Evolutionary conservation across 225 moss, liverwort and hornwort species (phyloP).

Genomic region (Rhytidiadelphus loreus): DNA sequence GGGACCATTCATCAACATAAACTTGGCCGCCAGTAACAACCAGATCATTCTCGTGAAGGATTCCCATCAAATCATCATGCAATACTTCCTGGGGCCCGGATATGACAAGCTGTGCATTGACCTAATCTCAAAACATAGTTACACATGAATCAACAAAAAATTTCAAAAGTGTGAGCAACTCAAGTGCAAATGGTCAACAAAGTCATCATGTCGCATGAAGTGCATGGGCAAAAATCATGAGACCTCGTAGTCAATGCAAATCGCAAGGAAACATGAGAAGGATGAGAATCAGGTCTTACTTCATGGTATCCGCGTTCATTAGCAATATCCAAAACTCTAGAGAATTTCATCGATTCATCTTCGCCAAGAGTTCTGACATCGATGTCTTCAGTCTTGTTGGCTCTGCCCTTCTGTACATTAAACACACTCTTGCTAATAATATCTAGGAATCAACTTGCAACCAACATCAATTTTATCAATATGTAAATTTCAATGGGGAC

Average conservation of each 20-base stretch:
- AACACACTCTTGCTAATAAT: background rate
- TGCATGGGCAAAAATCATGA: too few relatives aligned
- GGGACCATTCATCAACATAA: background rate
- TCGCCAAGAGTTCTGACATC: background rate
- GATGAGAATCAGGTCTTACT: background rate
- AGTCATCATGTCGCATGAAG: background rate
- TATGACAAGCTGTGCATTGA: accelerated
- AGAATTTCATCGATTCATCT: background rate
- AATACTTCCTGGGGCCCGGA: accelerated
- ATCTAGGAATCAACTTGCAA: background rate
- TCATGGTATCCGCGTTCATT: too few relatives aligned
- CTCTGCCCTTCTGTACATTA: background rate
- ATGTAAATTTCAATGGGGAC: background rate
- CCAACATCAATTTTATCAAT: too few relatives aligned
- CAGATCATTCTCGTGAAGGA: background rate
- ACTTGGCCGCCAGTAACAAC: background rate
- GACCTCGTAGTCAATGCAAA: too few relatives aligned
- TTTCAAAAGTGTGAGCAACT: background rate
- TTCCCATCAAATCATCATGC: background rate
- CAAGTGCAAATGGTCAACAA: background rate
- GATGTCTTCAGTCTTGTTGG: background rate
- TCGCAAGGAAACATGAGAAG: too few relatives aligned
- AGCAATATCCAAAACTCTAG: accelerated
- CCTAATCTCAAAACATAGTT: background rate
- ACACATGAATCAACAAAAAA: too few relatives aligned